Evolutionary conservation across 495 filamentous ascomycete species (phyloP).

Genomic region (Aspergillus campestris): DNA sequence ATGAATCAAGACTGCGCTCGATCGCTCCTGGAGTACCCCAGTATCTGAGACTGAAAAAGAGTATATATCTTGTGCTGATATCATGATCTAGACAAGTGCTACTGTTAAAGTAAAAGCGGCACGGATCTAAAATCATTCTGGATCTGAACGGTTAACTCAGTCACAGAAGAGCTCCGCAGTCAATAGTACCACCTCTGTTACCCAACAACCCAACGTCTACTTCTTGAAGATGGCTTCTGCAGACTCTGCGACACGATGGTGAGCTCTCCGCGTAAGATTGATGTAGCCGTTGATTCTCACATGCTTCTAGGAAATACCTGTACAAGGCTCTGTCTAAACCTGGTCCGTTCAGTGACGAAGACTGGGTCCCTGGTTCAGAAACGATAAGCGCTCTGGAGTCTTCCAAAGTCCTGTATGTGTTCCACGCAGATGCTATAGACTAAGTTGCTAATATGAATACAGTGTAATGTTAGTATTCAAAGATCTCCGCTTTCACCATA

Average conservation of each 20-base stretch:
- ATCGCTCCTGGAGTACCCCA: too few relatives aligned
- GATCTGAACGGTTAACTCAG: too few relatives aligned
- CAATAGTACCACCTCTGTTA: too few relatives aligned
- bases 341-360: conserved; percentile 71
- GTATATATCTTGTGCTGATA: too few relatives aligned
- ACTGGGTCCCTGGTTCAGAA: conserved; percentile 55
- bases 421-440: not conserved
- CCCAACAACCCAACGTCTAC: not conserved
- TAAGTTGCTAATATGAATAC: conserved; percentile 22
- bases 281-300: conserved; percentile 10
- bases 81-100: too few relatives aligned
- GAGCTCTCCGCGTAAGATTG: not conserved
- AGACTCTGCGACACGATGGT: conserved; percentile 13
- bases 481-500: not conserved
- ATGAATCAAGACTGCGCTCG: too few relatives aligned
- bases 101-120: too few relatives aligned
- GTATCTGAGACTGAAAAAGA: too few relatives aligned
- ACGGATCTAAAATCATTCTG: too few relatives aligned
- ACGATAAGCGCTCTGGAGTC: conserved; percentile 51
- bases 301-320: conserved; percentile 60
- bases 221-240: conserved; percentile 10
- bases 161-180: too few relatives aligned
- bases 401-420: conserved; percentile 62
- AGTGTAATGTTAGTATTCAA: conserved; percentile 30
- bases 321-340: conserved; percentile 64